phyloP scores from a whole-genome alignment of 2,329 filamentous ascomycete species.

The Ciborinia camelliae region DNA sequence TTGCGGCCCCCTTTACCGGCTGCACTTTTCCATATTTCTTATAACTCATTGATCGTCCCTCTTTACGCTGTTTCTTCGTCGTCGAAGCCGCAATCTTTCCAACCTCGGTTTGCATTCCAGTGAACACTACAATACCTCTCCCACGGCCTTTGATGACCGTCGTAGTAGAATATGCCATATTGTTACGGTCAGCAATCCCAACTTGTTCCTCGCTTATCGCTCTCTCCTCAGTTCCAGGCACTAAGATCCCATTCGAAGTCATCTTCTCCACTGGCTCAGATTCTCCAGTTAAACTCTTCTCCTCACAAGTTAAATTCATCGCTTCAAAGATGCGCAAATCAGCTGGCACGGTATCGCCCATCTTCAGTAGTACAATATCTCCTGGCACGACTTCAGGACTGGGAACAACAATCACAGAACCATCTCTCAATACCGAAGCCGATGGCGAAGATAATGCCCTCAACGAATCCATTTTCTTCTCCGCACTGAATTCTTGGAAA shows the following conservation, averaged over 20 bases:
- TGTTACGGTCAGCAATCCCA: conserved; percentile 51
- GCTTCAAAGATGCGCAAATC: conserved; percentile 62
- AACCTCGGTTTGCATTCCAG: conserved; percentile 56
- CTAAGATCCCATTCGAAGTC: conserved; percentile 45
- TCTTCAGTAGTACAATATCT: conserved; percentile 86
- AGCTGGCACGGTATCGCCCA: conserved; percentile 93
- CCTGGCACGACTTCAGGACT: conserved; percentile 62
- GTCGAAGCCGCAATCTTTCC: conserved; percentile 52
- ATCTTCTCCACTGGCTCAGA: conserved; percentile 81
- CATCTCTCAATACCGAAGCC: conserved; percentile 49
- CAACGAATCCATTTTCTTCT: conserved; percentile 52
- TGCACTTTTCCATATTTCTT: conserved; percentile 45
- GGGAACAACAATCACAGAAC: conserved; percentile 48
- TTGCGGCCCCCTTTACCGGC: conserved; percentile 48
- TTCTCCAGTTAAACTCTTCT: conserved; percentile 98
- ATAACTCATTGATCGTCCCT: conserved; percentile 45
- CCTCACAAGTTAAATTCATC: conserved; percentile 67
- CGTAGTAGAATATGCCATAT: conserved; percentile 54
- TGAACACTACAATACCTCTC: conserved; percentile 51
- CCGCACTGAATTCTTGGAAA: conserved; percentile 51
- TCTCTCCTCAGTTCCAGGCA: conserved; percentile 27
- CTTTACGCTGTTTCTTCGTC: conserved; percentile 51
- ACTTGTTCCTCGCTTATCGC: conserved; percentile 43
- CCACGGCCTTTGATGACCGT: conserved; percentile 54
- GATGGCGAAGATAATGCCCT: conserved; percentile 49